These are phyloP conservation scores for Leptomonas pyrrhocoris DNA, from an alignment of 208 protist species.

Conservation along the genomic window DNA sequence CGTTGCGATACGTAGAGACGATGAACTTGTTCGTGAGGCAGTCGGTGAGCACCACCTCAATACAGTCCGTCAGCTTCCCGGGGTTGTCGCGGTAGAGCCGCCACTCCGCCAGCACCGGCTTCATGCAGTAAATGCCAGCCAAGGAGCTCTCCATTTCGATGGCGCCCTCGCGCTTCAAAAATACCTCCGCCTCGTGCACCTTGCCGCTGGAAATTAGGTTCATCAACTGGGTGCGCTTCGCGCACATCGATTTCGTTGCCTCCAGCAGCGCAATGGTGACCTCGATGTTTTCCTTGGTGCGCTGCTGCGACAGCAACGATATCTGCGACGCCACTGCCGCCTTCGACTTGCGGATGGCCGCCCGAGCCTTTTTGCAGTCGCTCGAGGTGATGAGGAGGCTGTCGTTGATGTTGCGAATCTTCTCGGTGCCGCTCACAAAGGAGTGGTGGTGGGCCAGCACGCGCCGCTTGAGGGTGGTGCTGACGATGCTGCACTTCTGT, in stretches of 20 bases:
- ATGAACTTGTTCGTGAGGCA: conserved; percentile 81
- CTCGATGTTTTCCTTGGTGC: conserved; percentile 53
- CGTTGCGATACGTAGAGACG: conserved; percentile 68
- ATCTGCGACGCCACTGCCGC: conserved; percentile 57
- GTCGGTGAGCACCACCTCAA: conserved; percentile 56
- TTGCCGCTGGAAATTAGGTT: conserved; percentile 68
- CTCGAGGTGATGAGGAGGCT: conserved; percentile 77
- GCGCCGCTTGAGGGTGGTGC: conserved; percentile 82
- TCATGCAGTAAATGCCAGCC: conserved; percentile 62
- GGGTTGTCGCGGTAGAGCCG: conserved; percentile 57
- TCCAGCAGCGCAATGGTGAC: conserved; percentile 54
- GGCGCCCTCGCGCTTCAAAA: conserved; percentile 51
- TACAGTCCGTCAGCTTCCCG: conserved; percentile 38
- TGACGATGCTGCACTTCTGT: conserved; percentile 74
- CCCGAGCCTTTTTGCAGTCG: conserved; percentile 81
- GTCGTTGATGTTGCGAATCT: conserved; percentile 79
- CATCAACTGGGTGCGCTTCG: conserved; percentile 64
- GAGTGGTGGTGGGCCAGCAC: conserved; percentile 72
- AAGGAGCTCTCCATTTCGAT: conserved; percentile 64
- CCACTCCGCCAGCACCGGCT: conserved; percentile 74
- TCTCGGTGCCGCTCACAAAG: conserved; percentile 77
- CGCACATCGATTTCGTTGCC: conserved; percentile 62
- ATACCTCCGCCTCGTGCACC: conserved; percentile 61
- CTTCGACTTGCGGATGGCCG: conserved; percentile 68
- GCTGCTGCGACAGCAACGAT: conserved; percentile 56